phyloP scores from a whole-genome alignment of 148 eudicot genomes.

The Rhododendron molle region DNA sequence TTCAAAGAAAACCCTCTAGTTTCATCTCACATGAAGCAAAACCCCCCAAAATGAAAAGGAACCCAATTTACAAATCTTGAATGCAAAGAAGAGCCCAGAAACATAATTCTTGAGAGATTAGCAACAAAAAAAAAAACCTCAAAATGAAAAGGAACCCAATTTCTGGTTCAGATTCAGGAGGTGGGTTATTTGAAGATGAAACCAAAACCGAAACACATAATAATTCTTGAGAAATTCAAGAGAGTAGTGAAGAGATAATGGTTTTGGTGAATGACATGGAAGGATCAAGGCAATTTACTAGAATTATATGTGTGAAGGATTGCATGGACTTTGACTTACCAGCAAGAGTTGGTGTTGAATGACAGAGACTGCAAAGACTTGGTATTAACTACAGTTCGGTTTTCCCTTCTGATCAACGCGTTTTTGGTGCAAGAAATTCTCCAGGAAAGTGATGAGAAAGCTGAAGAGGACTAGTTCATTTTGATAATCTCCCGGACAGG shows the following conservation, averaged over 20 bases:
- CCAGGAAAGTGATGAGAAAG: conserved; percentile 2
- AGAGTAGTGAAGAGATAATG: not conserved
- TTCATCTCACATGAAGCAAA: not conserved
- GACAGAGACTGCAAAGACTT: not conserved
- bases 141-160: not conserved
- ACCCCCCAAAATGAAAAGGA: not conserved
- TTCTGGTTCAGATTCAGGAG: not conserved
- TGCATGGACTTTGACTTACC: not conserved
- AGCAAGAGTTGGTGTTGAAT: not conserved
- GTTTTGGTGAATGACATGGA: not conserved
- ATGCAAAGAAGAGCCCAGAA: too few species aligned
- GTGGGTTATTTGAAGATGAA: not conserved
- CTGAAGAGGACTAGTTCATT: not conserved
- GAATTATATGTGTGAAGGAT: not conserved
- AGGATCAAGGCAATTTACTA: not conserved
- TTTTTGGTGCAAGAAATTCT: not conserved
- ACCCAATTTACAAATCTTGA: too few species aligned
- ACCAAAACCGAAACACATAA: not conserved
- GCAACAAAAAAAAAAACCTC: too few species aligned
- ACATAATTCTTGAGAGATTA: too few species aligned
- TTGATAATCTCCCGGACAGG: not conserved
- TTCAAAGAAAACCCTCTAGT: not conserved
- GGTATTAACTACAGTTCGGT: too few species aligned
- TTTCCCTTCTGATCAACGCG: conserved; percentile 3
- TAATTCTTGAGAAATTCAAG: not conserved